phyloP scores from a whole-genome alignment of 305 asterid genomes.

The Ilex paraguariensis region DNA sequence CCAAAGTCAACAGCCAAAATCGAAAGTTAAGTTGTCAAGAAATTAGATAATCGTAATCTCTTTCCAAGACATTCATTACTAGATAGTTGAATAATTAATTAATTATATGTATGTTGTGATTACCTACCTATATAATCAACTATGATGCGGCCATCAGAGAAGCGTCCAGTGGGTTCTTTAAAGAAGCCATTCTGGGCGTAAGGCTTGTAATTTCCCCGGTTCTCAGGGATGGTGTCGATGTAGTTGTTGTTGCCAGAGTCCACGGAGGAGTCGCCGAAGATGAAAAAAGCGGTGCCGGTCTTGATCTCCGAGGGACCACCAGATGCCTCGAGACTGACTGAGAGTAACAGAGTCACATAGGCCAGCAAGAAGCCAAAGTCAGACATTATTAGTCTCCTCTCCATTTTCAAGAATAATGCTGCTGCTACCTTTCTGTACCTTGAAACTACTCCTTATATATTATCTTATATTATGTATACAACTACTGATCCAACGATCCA shows the following conservation, averaged over 20 bases:
- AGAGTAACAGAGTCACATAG: not conserved
- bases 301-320: not conserved
- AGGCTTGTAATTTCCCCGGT: slow-evolving; percentile 41
- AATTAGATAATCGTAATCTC: too few species aligned
- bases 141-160: slow-evolving; percentile 53
- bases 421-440: too few species aligned
- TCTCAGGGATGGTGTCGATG: slow-evolving; percentile 42
- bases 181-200: slow-evolving; percentile 48
- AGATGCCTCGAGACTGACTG: not conserved
- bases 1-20: too few species aligned
- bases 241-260: slow-evolving; percentile 52
- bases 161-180: slow-evolving; percentile 47
- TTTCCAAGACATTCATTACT: too few species aligned
- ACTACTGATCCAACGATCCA: too few species aligned
- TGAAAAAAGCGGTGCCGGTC: slow-evolving; percentile 23
- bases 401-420: not conserved
- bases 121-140: slow-evolving; percentile 47
- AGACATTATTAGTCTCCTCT: not conserved
- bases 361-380: not conserved
- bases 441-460: too few species aligned
- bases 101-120: not conserved
- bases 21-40: too few species aligned
- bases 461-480: too few species aligned
- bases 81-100: too few species aligned
- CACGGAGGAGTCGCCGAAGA: slow-evolving; percentile 53